A percentile compares a stretch with the other conserved stretches of the same genome.
Evolutionary conservation across 148 eudicot species (phyloP).

Genomic region (Dianthus caryophyllus): DNA sequence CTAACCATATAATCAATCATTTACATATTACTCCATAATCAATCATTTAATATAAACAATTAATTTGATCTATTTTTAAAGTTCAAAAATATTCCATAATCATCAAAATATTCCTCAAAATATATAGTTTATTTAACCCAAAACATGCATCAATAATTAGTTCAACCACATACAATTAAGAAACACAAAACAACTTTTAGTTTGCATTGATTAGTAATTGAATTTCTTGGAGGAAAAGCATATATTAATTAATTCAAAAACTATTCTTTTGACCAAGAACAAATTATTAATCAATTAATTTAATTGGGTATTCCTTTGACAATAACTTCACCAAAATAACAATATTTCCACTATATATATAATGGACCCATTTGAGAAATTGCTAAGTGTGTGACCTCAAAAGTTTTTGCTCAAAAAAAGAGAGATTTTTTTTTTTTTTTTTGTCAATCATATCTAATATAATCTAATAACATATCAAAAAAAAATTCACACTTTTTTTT

Average conservation of each 20-base stretch:
- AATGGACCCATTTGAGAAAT: constrained; percentile 14
- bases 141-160: background rate
- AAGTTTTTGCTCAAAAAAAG: background rate
- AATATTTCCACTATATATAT: background rate
- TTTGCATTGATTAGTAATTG: no score
- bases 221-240: background rate
- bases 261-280: background rate
- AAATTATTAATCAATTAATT: background rate
- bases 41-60: no score
- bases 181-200: no score
- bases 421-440: constrained; percentile 1
- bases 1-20: no score
- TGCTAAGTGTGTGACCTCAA: background rate
- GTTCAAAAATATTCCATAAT: background rate
- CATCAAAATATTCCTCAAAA: background rate
- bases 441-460: constrained; percentile 8
- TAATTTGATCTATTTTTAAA: no score
- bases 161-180: no score
- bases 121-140: background rate
- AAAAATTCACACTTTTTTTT: background rate
- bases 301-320: background rate
- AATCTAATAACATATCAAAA: background rate
- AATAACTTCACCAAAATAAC: no score
- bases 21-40: no score
- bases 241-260: background rate